Evolutionary conservation across 495 filamentous ascomycete species (phyloP).

Genomic region (Bacidia gigantensis): DNA sequence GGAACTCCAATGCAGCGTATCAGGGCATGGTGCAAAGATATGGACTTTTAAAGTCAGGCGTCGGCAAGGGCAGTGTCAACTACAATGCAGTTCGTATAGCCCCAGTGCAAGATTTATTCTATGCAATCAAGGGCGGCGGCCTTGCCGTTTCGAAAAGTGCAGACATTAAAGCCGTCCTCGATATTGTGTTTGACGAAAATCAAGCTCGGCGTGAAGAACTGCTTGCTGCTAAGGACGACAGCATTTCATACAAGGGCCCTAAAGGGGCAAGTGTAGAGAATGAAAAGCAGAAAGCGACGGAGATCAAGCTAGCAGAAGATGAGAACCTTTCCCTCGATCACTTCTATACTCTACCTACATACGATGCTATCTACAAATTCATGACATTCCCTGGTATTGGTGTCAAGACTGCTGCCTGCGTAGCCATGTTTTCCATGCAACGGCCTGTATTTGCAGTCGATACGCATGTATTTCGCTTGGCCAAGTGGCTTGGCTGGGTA

Average conservation of each 20-base stretch:
- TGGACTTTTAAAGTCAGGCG: slow-evolving; percentile 45
- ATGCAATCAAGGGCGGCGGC: slow-evolving; percentile 61
- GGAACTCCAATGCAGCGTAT: slow-evolving; percentile 55
- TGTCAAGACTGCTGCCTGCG: slow-evolving; percentile 82
- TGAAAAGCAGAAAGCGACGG: slow-evolving; percentile 32
- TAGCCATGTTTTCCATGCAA: slow-evolving; percentile 65
- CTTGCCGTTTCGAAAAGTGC: slow-evolving; percentile 56
- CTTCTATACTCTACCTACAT: slow-evolving; percentile 49
- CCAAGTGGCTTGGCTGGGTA: slow-evolving; percentile 78
- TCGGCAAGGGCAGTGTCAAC: slow-evolving; percentile 66
- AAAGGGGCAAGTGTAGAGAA: slow-evolving; percentile 25
- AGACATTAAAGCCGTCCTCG: slow-evolving; percentile 67
- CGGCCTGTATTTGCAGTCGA: slow-evolving; percentile 73
- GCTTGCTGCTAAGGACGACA: slow-evolving; percentile 11
- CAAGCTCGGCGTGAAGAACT: slow-evolving; percentile 32
- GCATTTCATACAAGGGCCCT: slow-evolving; percentile 13
- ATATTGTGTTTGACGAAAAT: slow-evolving; percentile 63
- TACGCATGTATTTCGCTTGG: slow-evolving; percentile 71
- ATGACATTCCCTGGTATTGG: slow-evolving; percentile 74
- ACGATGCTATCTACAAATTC: slow-evolving; percentile 60
- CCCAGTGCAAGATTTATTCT: slow-evolving; percentile 45
- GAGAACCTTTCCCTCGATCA: slow-evolving; percentile 62
- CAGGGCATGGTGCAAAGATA: slow-evolving; percentile 56
- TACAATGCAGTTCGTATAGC: slow-evolving; percentile 71
- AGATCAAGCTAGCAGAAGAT: slow-evolving; percentile 40